Conservation (phyloP, 306 rosid genomes). For the Mimosa bimucronata region DNA sequence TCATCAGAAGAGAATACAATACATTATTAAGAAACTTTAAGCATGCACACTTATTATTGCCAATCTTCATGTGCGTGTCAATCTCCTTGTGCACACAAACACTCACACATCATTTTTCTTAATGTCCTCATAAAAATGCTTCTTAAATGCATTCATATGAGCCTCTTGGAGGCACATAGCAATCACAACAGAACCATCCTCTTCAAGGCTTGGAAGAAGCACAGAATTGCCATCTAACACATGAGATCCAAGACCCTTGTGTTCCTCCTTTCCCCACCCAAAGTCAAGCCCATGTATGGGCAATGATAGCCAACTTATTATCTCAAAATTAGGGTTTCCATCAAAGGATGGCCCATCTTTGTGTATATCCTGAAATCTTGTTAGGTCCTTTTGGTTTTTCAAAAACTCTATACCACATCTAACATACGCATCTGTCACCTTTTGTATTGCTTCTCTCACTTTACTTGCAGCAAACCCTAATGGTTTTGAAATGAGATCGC, state of each 20-base stretch:
- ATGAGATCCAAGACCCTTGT: conserved; percentile 53
- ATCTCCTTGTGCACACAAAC: too few relatives aligned
- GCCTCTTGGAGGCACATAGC: conserved; percentile 51
- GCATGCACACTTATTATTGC: too few relatives aligned
- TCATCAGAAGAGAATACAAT: too few relatives aligned
- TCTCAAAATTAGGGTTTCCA: conserved; percentile 55
- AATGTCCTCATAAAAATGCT: conserved; percentile 52
- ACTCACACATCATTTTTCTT: too few relatives aligned
- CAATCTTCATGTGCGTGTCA: too few relatives aligned
- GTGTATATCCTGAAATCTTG: conserved; percentile 44
- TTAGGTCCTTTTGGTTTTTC: conserved; percentile 48
- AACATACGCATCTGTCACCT: conserved; percentile 48
- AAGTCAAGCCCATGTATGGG: conserved; percentile 61
- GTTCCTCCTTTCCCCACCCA: conserved; percentile 68
- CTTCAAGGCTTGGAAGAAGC: conserved; percentile 40
- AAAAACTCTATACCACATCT: conserved; percentile 42
- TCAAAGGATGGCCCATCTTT: conserved; percentile 38
- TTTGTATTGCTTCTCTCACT: conserved; percentile 58
- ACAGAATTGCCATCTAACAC: conserved; percentile 54
- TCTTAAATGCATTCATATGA: conserved; percentile 62
- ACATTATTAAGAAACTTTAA: too few relatives aligned
- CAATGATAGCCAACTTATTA: conserved; percentile 59
- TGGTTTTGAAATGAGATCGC: conserved; percentile 55
- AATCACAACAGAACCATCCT: conserved; percentile 53
- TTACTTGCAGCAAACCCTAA: conserved; percentile 57